phyloP scores from a whole-genome alignment of 2,329 filamentous ascomycete genomes.

The Aspergillus awamori region DNA sequence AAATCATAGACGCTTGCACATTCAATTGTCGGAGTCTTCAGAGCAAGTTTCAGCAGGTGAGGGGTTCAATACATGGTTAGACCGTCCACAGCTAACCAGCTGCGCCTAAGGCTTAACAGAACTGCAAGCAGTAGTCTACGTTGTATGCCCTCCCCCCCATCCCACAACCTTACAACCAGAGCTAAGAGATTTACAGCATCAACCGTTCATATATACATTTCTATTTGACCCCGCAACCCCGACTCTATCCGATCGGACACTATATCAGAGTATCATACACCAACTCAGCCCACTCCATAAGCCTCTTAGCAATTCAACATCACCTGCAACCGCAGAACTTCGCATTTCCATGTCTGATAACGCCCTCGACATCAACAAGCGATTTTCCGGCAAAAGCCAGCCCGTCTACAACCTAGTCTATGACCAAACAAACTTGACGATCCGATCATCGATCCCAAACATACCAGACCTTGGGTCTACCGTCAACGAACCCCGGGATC shows the following conservation, averaged over 20 bases:
- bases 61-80: not conserved
- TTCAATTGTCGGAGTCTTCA: constrained; percentile 31
- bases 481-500: constrained; percentile 18
- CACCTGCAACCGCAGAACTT: constrained; percentile 43
- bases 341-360: constrained; percentile 40
- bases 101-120: constrained; percentile 20
- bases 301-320: constrained; percentile 50
- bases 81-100: not conserved
- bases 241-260: constrained; percentile 44
- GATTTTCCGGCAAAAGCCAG: constrained; percentile 33
- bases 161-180: not conserved
- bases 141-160: constrained; percentile 34
- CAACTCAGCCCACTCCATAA: constrained; percentile 53
- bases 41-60: constrained; percentile 23
- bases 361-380: constrained; percentile 36
- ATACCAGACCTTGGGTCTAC: constrained; percentile 58
- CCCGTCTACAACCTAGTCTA: constrained; percentile 64
- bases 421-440: constrained; percentile 60
- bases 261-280: constrained; percentile 54
- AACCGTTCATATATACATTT: constrained; percentile 57
- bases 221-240: constrained; percentile 50
- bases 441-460: constrained; percentile 65
- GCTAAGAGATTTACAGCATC: constrained; percentile 36
- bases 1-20: constrained; percentile 39
- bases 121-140: constrained; percentile 47